phyloP scores from a whole-genome alignment of 495 filamentous ascomycete genomes.

The Aspergillus wentii region DNA sequence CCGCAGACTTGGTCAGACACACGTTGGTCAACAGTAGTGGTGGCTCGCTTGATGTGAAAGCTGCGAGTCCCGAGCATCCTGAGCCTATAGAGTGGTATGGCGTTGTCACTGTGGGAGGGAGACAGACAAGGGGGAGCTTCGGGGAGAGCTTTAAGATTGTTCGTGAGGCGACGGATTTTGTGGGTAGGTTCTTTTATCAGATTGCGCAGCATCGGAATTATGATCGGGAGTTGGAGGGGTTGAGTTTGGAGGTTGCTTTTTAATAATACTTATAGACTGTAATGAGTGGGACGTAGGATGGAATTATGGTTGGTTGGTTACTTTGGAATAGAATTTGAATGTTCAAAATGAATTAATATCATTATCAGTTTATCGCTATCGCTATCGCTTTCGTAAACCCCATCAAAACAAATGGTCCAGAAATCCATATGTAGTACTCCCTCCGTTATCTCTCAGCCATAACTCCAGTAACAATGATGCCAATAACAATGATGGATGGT shows the following conservation, averaged over 20 bases:
- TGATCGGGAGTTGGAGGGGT: slow-evolving; percentile 60
- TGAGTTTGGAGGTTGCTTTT: slow-evolving; percentile 18
- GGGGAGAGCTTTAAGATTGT: slow-evolving; percentile 52
- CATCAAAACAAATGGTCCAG: too few species aligned
- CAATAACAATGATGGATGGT: too few species aligned
- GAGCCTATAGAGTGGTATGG: slow-evolving; percentile 63
- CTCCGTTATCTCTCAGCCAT: too few species aligned
- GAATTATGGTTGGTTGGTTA: too few species aligned
- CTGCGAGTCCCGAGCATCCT: slow-evolving; percentile 35
- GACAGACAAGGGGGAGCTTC: slow-evolving; percentile 46
- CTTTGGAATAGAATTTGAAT: too few species aligned
- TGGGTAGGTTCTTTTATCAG: slow-evolving; percentile 54
- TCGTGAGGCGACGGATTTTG: slow-evolving; percentile 56
- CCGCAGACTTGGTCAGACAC: slow-evolving; percentile 51
- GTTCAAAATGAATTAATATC: too few species aligned
- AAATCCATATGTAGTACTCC: too few species aligned
- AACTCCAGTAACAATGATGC: too few species aligned
- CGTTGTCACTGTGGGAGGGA: slow-evolving; percentile 57
- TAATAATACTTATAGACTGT: too few species aligned
- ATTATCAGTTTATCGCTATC: too few species aligned
- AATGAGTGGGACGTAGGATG: too few species aligned
- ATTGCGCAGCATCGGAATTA: slow-evolving; percentile 62
- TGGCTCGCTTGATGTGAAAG: slow-evolving; percentile 14
- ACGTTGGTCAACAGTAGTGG: slow-evolving; percentile 45
- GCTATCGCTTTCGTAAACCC: too few species aligned